phyloP scores from a whole-genome alignment of 108 stramenopile genomes.

The Fragilariopsis cylindrus region DNA sequence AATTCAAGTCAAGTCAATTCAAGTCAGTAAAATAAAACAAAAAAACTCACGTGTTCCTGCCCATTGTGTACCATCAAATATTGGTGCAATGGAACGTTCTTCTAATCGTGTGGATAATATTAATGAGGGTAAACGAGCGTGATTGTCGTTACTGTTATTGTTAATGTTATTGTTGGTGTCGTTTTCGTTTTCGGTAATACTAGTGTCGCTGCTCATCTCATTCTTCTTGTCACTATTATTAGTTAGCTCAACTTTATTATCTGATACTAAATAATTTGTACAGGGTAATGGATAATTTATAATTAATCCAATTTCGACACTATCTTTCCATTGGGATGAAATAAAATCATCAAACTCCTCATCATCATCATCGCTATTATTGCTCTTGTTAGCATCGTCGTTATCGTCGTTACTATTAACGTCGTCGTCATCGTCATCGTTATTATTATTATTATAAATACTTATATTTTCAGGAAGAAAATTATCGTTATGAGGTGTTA shows the following conservation, averaged over 20 bases:
- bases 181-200: neutral
- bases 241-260: neutral
- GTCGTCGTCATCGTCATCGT: too few species aligned
- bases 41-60: slow-evolving; percentile 62
- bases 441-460: too few species aligned
- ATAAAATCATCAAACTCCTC: slow-evolving; percentile 39
- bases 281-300: slow-evolving; percentile 24
- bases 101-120: slow-evolving; percentile 60
- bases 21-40: too few species aligned
- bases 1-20: too few species aligned
- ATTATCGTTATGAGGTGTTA: too few species aligned
- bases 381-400: neutral
- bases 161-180: neutral
- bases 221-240: neutral
- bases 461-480: too few species aligned
- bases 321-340: slow-evolving; percentile 32
- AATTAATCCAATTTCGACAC: slow-evolving; percentile 32
- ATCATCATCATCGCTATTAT: neutral
- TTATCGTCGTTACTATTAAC: too few species aligned
- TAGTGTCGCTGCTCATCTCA: neutral
- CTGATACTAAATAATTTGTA: neutral
- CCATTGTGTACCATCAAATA: slow-evolving; percentile 86
- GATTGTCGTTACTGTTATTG: neutral
- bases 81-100: slow-evolving; percentile 66
- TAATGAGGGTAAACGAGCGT: slow-evolving; percentile 11